Evolutionary conservation across 2,329 filamentous ascomycete genomes (phyloP), one percentile per base, ranked within the genome.

Genomic region (Fusarium nanum): DNA sequence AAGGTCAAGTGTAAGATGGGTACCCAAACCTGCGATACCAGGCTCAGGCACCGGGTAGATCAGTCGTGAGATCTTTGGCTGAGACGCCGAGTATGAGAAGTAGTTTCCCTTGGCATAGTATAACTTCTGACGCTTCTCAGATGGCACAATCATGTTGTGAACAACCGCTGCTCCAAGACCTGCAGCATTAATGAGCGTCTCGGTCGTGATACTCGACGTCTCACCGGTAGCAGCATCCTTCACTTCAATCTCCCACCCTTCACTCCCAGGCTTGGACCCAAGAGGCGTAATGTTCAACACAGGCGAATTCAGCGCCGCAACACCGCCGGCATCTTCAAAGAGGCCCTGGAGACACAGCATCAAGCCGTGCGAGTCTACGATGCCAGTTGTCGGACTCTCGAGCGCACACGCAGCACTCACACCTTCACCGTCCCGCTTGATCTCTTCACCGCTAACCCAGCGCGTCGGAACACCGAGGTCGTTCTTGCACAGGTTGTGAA

Each of bases 91-190:
- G 82, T 98, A 98, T 30, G 91, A 92, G 82, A 97, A 98, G 83
- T 99, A 99, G 65, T 93, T 95, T 1, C 96, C 96, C 83, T 99
- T 99, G 63, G 95, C 95, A 81, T 92, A 98, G 83, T 88, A 92
- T 7, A 93, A 87, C 25, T 80, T 86, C 41, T 83, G 82, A 53
- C 89, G 89, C 7, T 86, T 81, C 1, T 82, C 79, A 0, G 81
- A 73, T 0, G 91, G 89, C 0, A 93, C 85, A 40, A 98, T 87
- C 87, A 94, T 91, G 82, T 98, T 99, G 76, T 92, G 91, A 46
- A 98, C 83, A 23, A 82, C 83, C 54, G 91, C 91, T 22, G 94
- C 93, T 66, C 88, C 89, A 18, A 98, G 88, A 0, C 96, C 96
- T 0, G 95, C 95, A 3, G 91, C 89, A 81, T 98, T 99, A 75